Evolutionary conservation across 768 basidiomycete species (phyloP).

Genomic region (Ramaria rubella): DNA sequence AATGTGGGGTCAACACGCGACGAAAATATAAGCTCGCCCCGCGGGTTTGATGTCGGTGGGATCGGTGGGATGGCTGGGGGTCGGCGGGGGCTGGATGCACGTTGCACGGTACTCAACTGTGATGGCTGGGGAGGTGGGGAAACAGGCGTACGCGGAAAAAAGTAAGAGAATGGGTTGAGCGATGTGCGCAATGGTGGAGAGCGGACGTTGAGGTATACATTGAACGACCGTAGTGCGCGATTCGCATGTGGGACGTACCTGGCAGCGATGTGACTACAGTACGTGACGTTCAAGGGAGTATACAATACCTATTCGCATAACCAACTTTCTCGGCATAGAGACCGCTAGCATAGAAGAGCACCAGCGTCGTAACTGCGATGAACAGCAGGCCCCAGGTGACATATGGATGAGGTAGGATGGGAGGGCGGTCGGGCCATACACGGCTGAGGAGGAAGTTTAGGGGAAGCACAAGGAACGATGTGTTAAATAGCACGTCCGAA

Average conservation of each 20-base stretch:
- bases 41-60: slow-evolving; percentile 81
- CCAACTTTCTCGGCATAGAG: slow-evolving; percentile 95
- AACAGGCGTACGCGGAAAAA: slow-evolving; percentile 40
- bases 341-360: slow-evolving; percentile 93
- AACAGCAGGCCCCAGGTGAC: slow-evolving; percentile 74
- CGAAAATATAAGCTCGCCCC: slow-evolving; percentile 95
- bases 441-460: slow-evolving; percentile 46
- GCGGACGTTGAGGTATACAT: slow-evolving; percentile 95
- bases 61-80: slow-evolving; percentile 65
- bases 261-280: slow-evolving; percentile 5
- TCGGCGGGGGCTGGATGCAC: slow-evolving; percentile 26
- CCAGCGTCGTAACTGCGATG: slow-evolving; percentile 83
- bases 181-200: slow-evolving; percentile 61
- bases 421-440: slow-evolving; percentile 42
- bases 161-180: slow-evolving; percentile 51
- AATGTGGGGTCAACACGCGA: slow-evolving; percentile 77
- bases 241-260: slow-evolving; percentile 98
- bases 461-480: slow-evolving; percentile 59
- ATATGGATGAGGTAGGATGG: slow-evolving; percentile 60
- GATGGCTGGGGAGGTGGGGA: slow-evolving; percentile 31
- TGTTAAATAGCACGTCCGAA: slow-evolving; percentile 66
- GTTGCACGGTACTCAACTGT: slow-evolving; percentile 17
- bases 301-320: slow-evolving; percentile 81
- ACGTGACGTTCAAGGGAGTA: not conserved
- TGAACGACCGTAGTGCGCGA: slow-evolving; percentile 82